Percentiles rank a stretch among this genome's conserved stretches.
phyloP scores from a whole-genome alignment of 306 rosid species.

The Mucuna pruriens region DNA sequence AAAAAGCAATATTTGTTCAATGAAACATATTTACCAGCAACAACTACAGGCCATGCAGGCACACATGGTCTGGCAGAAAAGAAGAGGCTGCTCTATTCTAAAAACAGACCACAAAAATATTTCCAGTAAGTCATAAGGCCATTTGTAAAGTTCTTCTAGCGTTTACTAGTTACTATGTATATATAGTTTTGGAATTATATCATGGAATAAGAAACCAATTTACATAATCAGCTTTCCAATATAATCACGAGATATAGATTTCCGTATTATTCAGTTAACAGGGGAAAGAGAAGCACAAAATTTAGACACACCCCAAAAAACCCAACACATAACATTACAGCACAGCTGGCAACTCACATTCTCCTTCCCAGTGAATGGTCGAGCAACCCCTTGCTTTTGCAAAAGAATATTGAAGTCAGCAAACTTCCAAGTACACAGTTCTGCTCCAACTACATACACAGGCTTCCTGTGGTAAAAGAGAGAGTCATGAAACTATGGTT shows the following conservation, averaged over 20 bases:
- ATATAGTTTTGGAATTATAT: neutral
- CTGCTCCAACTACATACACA: slow-evolving; percentile 79
- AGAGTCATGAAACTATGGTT: slow-evolving; percentile 25
- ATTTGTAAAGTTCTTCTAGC: slow-evolving; percentile 16
- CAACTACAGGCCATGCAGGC: neutral
- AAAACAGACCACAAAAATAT: neutral
- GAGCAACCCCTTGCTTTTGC: slow-evolving; percentile 69
- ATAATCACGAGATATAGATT: slow-evolving; percentile 1
- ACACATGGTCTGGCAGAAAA: slow-evolving; percentile 5
- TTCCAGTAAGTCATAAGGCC: neutral
- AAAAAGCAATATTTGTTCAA: neutral
- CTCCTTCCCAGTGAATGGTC: slow-evolving; percentile 77
- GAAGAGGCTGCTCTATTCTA: neutral
- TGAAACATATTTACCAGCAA: slow-evolving; percentile 3
- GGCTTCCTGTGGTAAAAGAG: slow-evolving; percentile 74
- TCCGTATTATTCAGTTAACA: neutral
- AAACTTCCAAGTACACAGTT: slow-evolving; percentile 86
- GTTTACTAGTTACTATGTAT: neutral
- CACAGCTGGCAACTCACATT: slow-evolving; percentile 62
- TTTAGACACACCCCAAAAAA: neutral
- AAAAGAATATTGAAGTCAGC: slow-evolving; percentile 81
- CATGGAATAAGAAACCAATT: slow-evolving; percentile 23
- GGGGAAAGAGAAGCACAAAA: neutral
- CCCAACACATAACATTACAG: slow-evolving; percentile 1
- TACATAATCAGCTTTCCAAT: neutral